A percentile compares a stretch with the other conserved stretches of the same genome.
phyloP scores from a whole-genome alignment of 495 filamentous ascomycete genomes.

The Tricharina praecox region DNA sequence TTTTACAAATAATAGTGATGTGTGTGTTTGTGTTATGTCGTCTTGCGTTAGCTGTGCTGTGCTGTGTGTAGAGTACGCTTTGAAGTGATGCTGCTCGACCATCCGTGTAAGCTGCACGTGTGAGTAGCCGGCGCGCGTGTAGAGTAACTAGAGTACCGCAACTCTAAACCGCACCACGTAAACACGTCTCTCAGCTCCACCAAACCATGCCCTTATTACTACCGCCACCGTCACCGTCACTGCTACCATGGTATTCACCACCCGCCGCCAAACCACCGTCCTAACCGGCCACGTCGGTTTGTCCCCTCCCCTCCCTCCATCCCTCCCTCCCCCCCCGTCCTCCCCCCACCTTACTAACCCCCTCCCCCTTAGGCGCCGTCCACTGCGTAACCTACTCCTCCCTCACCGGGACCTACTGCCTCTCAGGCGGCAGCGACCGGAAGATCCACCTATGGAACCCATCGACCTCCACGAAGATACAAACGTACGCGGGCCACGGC shows the following conservation, averaged over 20 bases:
- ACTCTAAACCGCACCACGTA: too few relatives aligned
- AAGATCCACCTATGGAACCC: constrained; percentile 27
- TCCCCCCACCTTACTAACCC: neutral
- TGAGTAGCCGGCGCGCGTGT: too few relatives aligned
- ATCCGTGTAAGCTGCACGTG: too few relatives aligned
- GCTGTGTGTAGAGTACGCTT: too few relatives aligned
- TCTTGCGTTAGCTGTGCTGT: neutral
- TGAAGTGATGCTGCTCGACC: too few relatives aligned
- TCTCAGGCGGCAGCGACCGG: constrained; percentile 3
- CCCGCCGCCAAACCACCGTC: constrained; percentile 14
- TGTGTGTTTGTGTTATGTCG: neutral
- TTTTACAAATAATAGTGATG: constrained; percentile 5
- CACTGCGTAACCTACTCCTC: constrained; percentile 58
- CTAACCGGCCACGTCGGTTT: constrained; percentile 22
- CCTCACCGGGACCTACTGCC: constrained; percentile 45
- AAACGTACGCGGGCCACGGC: constrained; percentile 75
- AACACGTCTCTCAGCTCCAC: too few relatives aligned
- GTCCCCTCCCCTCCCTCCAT: neutral
- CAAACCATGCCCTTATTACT: too few relatives aligned
- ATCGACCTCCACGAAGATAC: constrained; percentile 41
- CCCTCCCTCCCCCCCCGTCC: too few relatives aligned
- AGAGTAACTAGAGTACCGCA: too few relatives aligned
- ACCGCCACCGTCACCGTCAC: too few relatives aligned
- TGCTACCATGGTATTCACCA: constrained; percentile 27
- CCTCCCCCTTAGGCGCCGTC: constrained; percentile 40